Conservation (phyloP, 139 green algal genomes). For the Chlorella sp. region DNA sequence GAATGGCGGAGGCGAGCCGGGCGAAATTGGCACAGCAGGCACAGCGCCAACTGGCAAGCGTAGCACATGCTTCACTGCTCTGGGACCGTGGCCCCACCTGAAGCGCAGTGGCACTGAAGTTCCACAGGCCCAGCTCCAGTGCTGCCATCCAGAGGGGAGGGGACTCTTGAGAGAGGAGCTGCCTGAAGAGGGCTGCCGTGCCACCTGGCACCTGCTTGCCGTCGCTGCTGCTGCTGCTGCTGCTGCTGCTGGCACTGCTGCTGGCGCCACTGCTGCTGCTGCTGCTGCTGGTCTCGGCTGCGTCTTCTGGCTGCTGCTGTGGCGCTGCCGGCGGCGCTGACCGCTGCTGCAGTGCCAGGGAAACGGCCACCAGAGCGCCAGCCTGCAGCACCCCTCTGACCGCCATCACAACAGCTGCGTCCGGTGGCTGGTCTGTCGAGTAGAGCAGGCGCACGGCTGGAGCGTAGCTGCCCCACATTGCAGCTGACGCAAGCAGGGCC, state of each 20-base stretch:
- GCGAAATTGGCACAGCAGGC: neutral
- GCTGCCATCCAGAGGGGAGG: conserved; percentile 28
- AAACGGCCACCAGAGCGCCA: neutral
- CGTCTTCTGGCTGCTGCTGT: neutral
- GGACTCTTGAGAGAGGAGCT: neutral
- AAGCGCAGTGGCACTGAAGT: conserved; percentile 9
- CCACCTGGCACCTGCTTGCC: neutral
- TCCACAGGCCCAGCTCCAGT: conserved; percentile 28
- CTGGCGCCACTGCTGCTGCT: neutral
- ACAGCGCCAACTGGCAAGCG: too few species aligned
- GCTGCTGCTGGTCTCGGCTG: neutral
- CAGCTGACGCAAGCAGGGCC: neutral
- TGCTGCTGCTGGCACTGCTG: neutral
- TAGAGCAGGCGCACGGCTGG: conserved; percentile 36
- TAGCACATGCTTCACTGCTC: too few species aligned
- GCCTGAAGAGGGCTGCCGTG: neutral
- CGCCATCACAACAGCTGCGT: conserved; percentile 9
- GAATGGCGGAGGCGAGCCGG: too few species aligned
- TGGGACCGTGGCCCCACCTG: conserved; percentile 29
- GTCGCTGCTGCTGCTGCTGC: neutral
- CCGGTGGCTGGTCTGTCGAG: neutral
- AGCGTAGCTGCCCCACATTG: conserved; percentile 46
- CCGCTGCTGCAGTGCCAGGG: neutral
- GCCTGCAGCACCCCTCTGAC: conserved; percentile 35
- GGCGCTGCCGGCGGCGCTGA: neutral